A percentile compares a stretch with the other conserved stretches of the same genome.
These are phyloP conservation scores for Maudiozyma turicensis DNA, from an alignment of 805 yeast genomes.

Conservation along the genomic window DNA sequence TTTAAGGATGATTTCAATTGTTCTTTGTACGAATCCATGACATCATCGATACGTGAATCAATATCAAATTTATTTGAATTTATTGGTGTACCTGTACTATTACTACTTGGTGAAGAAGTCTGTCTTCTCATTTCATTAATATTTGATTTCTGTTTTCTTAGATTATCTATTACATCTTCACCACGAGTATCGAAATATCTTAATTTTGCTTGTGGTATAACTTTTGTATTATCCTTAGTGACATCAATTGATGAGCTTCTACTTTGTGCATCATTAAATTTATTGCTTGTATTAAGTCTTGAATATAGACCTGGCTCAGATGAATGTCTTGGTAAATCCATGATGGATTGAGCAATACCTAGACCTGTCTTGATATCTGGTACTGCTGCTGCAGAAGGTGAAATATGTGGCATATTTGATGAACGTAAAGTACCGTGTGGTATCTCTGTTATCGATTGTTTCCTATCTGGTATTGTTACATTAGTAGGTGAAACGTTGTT, in stretches of 20 bases:
- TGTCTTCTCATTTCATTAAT: neutral
- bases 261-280: neutral
- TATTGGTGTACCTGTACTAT: neutral
- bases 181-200: neutral
- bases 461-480: neutral
- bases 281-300: neutral
- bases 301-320: neutral
- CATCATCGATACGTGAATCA: neutral
- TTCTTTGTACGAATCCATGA: constrained; percentile 3
- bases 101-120: neutral
- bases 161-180: neutral
- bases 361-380: neutral
- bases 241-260: neutral
- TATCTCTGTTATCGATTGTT: neutral
- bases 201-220: neutral
- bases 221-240: neutral
- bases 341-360: neutral
- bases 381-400: neutral
- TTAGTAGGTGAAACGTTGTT: neutral
- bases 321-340: neutral
- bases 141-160: neutral
- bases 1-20: constrained; percentile 11
- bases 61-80: neutral
- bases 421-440: neutral
- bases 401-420: neutral